Evolutionary conservation across 345 rosid genomes (phyloP).

Genomic region (Lumnitzera littorea): DNA sequence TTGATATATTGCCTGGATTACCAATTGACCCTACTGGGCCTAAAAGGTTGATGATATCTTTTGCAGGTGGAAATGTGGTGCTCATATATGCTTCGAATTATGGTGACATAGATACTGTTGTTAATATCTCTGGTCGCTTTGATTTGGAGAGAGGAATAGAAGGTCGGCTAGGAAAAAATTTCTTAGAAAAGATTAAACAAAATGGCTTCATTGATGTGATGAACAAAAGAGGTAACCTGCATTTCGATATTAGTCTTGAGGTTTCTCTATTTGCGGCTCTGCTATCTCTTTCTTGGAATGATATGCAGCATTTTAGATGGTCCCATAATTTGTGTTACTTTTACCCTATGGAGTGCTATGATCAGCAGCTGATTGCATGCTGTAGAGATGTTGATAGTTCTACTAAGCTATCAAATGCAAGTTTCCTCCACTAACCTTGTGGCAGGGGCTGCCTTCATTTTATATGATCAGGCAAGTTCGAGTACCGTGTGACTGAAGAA

Average conservation of each 20-base stretch:
- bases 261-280: no score
- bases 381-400: constrained; percentile 1
- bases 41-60: constrained; percentile 6
- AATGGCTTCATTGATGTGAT: constrained; percentile 59
- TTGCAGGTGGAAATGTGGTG: constrained; percentile 80
- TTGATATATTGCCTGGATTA: no score
- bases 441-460: not conserved
- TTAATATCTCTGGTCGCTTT: constrained; percentile 77
- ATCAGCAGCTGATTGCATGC: not conserved
- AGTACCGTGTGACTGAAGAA: constrained; percentile 64
- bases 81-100: constrained; percentile 80
- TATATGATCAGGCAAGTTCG: constrained; percentile 42
- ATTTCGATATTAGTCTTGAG: no score
- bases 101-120: constrained; percentile 40
- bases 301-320: no score
- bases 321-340: no score
- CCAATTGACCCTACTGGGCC: not conserved
- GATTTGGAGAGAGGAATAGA: constrained; percentile 63
- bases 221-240: constrained; percentile 45
- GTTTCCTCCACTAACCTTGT: not conserved
- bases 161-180: constrained; percentile 64
- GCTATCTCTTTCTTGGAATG: no score
- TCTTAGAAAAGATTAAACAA: constrained; percentile 48
- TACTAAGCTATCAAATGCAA: not conserved
- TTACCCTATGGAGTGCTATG: no score